Evolutionary conservation across 495 filamentous ascomycete species (phyloP), one percentile per base, ranked within the genome.

Genomic region (Usnea hakonensis): DNA sequence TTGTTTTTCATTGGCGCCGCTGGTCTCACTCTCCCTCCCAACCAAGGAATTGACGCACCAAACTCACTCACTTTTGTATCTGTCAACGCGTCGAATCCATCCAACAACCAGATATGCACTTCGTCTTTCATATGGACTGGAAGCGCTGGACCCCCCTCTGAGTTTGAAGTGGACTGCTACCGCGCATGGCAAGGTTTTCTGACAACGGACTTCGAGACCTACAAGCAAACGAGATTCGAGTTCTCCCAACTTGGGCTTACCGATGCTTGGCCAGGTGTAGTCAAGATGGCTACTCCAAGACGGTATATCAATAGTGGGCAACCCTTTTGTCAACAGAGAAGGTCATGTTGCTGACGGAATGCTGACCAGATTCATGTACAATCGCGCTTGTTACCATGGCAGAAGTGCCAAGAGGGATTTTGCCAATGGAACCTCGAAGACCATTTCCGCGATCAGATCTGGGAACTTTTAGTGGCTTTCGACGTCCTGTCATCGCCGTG

Each of bases 371-470:
- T 9, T 33, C 50, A 38, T 61, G 59, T 53, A 61, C 59, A 21
- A 32, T 50, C 38, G 59, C 50, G 9, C 43, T 61, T n/a, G 59
- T 48, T 19, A 61, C 30, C 21, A 17, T 61, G 35, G 37, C 36
- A 37, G 59, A 61, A 26, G 44, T 61, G 3, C 59, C 50, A 36
- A 8, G 13, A 5, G 59, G 46, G 6, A 4, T 41, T 5, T 38
- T 61, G 28, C 59, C 59, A 28, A 23, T 6, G 26, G 48, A 40
- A 33, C 50, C 59, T 33, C 23, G 36, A 21, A 50, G 59, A 43
- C 37, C 50, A 5, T 61, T 54, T 55, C 59, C 48, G 17, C 14
- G 37, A 19, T 54, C 48, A 40, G 59, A 55, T 23, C 36, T 55
- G 44, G 17, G 17, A 5, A 0, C 14, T 11, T 61, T n/a, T 6